Conservation (phyloP, 768 basidiomycete genomes). For the Macrolepiota dolichaula region DNA sequence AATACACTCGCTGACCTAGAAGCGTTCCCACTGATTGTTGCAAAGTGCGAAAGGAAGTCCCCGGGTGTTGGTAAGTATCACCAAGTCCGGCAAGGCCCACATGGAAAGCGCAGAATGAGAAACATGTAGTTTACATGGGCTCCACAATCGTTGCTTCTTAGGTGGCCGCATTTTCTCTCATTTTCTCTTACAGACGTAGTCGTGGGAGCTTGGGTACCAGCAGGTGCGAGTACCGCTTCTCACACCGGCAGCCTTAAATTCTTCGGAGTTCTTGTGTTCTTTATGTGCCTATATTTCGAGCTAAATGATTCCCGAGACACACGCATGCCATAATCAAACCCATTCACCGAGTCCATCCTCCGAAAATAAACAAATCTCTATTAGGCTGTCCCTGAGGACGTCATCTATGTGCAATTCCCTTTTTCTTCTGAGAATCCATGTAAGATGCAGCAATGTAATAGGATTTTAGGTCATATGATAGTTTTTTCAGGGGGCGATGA, state of each 20-base stretch:
- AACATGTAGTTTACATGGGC: not conserved
- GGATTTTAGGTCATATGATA: too few species aligned
- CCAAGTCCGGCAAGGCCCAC: slow-evolving; percentile 10
- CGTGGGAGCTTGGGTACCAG: not conserved
- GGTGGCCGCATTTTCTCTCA: not conserved
- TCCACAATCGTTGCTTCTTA: not conserved
- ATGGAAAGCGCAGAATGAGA: not conserved
- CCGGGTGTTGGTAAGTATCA: not conserved
- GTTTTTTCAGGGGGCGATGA: too few species aligned
- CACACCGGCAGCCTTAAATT: too few species aligned
- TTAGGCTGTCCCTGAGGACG: too few species aligned
- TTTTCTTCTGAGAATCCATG: too few species aligned
- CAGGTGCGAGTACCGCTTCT: not conserved
- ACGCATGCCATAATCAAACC: too few species aligned
- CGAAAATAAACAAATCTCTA: too few species aligned
- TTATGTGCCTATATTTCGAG: not conserved
- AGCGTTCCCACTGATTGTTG: not conserved
- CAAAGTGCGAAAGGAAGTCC: not conserved
- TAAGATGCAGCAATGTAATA: too few species aligned
- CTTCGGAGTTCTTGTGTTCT: not conserved
- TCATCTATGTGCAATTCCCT: too few species aligned
- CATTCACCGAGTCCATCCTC: too few species aligned
- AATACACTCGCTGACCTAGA: not conserved
- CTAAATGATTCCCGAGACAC: too few species aligned
- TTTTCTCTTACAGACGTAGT: not conserved